These are phyloP conservation scores for Miscanthus lutarioriparius DNA, from an alignment of 176 grass and related monocot species.

Conservation along the genomic window DNA sequence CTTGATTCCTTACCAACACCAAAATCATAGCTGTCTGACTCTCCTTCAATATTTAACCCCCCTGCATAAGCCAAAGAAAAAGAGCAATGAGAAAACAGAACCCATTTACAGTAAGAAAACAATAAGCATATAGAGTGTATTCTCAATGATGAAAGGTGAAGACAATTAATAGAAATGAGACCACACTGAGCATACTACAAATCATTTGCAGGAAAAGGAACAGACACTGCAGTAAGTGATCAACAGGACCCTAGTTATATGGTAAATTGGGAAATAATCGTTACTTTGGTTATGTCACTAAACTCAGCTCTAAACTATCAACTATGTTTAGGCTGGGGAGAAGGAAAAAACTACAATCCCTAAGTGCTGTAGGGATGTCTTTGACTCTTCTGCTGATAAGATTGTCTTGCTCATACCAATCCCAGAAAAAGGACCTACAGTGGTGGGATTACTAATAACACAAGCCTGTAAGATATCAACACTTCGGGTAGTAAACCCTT, in stretches of 20 bases:
- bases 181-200: background rate
- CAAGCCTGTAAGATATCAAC: background rate
- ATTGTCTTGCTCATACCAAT: background rate
- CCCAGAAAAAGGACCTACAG: background rate
- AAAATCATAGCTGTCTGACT: constrained; percentile 88
- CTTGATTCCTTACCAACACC: constrained; percentile 67
- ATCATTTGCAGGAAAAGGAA: constrained; percentile 17
- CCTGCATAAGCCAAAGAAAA: constrained; percentile 59
- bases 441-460: background rate
- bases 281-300: constrained; percentile 4
- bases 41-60: constrained; percentile 87
- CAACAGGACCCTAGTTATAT: background rate
- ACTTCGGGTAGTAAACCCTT: background rate
- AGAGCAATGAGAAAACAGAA: constrained; percentile 23
- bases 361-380: background rate
- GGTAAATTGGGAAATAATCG: background rate
- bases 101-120: background rate
- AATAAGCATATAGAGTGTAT: background rate
- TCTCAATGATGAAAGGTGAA: background rate
- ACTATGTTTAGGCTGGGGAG: background rate
- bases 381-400: background rate
- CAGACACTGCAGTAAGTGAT: background rate
- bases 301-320: background rate
- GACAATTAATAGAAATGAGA: background rate
- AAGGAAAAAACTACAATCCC: background rate